Percentiles rank a stretch among this genome's conserved stretches.
phyloP scores from a whole-genome alignment of 2,329 filamentous ascomycete genomes.

The Colletotrichum musae region DNA sequence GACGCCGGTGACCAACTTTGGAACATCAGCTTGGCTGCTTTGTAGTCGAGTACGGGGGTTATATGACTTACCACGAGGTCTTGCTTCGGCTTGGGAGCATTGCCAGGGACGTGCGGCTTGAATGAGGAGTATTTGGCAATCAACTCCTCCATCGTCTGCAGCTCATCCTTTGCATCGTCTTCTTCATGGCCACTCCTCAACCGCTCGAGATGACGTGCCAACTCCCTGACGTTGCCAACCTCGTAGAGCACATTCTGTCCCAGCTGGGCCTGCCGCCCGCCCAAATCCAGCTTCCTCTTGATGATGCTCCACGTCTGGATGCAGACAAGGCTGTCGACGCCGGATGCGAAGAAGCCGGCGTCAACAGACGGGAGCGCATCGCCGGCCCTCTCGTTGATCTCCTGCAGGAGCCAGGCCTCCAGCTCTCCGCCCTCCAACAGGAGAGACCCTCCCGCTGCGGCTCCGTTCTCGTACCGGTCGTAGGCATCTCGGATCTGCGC shows the following conservation, averaged over 20 bases:
- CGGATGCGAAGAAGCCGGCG: slow-evolving; percentile 58
- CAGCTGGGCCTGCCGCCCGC: slow-evolving; percentile 39
- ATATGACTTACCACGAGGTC: slow-evolving; percentile 50
- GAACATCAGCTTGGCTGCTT: neutral
- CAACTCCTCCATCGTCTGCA: slow-evolving; percentile 50
- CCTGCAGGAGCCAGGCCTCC: slow-evolving; percentile 43
- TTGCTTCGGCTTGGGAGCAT: slow-evolving; percentile 42
- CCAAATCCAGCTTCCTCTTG: slow-evolving; percentile 54
- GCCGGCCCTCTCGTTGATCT: slow-evolving; percentile 1
- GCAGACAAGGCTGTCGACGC: slow-evolving; percentile 61
- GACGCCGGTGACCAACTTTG: slow-evolving; percentile 68
- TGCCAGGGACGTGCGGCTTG: slow-evolving; percentile 43
- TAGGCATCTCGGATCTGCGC: slow-evolving; percentile 46
- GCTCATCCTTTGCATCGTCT: slow-evolving; percentile 39
- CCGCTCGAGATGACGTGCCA: slow-evolving; percentile 50
- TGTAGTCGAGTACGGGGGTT: neutral
- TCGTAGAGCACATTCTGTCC: slow-evolving; percentile 59
- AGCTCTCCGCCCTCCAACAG: slow-evolving; percentile 43
- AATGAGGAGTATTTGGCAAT: slow-evolving; percentile 56
- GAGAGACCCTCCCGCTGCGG: slow-evolving; percentile 42
- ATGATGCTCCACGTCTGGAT: slow-evolving; percentile 59
- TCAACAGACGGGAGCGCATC: neutral
- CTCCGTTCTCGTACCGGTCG: slow-evolving; percentile 4
- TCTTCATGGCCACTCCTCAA: neutral
- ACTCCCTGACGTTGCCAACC: slow-evolving; percentile 51